A percentile compares a stretch with the other conserved stretches of the same genome.
phyloP scores from a whole-genome alignment of 306 rosid species.

The Cicer cuneatum region DNA sequence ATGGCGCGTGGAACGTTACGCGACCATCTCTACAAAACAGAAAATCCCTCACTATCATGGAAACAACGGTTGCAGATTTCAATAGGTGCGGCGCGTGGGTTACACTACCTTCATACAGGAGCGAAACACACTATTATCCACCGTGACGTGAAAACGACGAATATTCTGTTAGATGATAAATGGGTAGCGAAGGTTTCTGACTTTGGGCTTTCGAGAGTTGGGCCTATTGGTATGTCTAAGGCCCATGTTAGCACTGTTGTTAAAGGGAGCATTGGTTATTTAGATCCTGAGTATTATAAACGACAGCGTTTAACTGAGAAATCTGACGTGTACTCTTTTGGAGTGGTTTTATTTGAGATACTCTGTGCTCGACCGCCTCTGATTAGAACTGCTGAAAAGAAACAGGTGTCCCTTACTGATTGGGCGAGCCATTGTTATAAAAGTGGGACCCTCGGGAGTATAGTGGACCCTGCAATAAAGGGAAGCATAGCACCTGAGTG shows the following conservation, averaged over 20 bases:
- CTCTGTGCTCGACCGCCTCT: constrained; percentile 58
- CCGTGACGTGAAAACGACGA: constrained; percentile 70
- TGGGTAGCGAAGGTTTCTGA: constrained; percentile 62
- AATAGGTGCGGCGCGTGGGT: constrained; percentile 59
- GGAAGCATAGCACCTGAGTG: constrained; percentile 45
- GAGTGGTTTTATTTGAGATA: constrained; percentile 64
- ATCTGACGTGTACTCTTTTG: constrained; percentile 72
- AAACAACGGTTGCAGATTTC: constrained; percentile 55
- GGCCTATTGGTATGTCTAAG: constrained; percentile 44
- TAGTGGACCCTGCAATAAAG: constrained; percentile 56
- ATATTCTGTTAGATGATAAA: constrained; percentile 58
- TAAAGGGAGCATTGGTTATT: constrained; percentile 54
- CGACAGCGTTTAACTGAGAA: constrained; percentile 57
- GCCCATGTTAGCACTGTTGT: constrained; percentile 50
- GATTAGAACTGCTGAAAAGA: constrained; percentile 29
- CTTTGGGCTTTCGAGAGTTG: constrained; percentile 60
- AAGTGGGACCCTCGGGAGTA: constrained; percentile 36
- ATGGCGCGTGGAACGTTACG: constrained; percentile 65
- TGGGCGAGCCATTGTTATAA: constrained; percentile 54
- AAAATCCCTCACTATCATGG: constrained; percentile 47
- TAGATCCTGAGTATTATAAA: constrained; percentile 55
- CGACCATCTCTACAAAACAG: constrained; percentile 55
- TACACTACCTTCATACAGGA: constrained; percentile 63
- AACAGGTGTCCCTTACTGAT: constrained; percentile 50
- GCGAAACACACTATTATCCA: constrained; percentile 54